Conservation (phyloP, 805 yeast species). For the Metschnikowia lachancei region DNA sequence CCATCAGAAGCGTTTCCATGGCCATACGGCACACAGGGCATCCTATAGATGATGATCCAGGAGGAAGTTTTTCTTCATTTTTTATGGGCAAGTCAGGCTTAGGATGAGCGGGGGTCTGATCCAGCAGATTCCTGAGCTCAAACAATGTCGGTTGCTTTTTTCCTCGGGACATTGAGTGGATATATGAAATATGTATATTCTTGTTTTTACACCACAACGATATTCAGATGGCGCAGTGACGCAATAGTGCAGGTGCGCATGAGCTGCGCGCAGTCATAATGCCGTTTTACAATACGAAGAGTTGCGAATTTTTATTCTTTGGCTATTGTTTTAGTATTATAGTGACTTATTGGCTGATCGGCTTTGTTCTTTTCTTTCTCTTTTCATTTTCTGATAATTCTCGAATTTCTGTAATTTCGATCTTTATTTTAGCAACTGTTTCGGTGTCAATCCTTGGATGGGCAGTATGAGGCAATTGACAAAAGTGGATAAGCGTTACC, state of each 20-base stretch:
- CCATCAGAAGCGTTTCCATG: slow-evolving; percentile 38
- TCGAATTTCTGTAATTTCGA: no score
- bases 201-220: no score
- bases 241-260: slow-evolving; percentile 6
- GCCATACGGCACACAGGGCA: slow-evolving; percentile 56
- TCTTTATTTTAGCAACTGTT: no score
- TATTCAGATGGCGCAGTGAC: slow-evolving; percentile 4
- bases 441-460: no score
- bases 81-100: background rate
- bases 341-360: no score
- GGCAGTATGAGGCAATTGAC: no score
- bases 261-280: background rate
- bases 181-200: background rate
- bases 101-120: background rate
- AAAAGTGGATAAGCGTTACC: no score
- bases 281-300: background rate
- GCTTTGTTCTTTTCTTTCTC: no score
- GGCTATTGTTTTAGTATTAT: no score
- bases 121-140: background rate
- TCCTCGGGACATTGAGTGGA: background rate
- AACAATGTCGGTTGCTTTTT: background rate
- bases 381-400: no score
- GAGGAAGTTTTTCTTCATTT: background rate
- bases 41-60: background rate
- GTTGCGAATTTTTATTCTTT: no score